These are phyloP conservation scores for Rubroboletus pulcherrimus DNA, from an alignment of 768 basidiomycete species.

Conservation along the genomic window DNA sequence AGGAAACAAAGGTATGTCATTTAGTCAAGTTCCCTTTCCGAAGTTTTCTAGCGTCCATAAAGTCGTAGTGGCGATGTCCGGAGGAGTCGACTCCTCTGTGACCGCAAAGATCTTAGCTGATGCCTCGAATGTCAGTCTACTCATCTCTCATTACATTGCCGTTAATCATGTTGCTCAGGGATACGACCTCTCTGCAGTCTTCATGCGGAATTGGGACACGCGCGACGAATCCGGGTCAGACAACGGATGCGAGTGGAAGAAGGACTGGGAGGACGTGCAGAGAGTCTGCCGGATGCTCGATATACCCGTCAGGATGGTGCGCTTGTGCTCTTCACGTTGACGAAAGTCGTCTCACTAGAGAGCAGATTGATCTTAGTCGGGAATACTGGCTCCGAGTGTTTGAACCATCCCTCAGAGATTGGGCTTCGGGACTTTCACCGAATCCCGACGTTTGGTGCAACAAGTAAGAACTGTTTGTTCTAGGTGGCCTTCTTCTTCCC, in stretches of 20 bases:
- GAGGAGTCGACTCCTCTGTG: slow-evolving; percentile 93
- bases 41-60: background rate
- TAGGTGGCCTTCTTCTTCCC: background rate
- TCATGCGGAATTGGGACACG: slow-evolving; percentile 96
- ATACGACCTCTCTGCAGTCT: slow-evolving; percentile 81
- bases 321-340: background rate
- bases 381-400: slow-evolving; percentile 94
- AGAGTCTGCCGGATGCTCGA: slow-evolving; percentile 69
- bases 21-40: background rate
- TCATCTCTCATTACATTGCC: background rate
- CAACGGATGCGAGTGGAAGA: slow-evolving; percentile 93
- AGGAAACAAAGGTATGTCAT: slow-evolving; percentile 27
- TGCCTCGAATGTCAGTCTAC: slow-evolving; percentile 40
- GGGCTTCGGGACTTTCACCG: slow-evolving; percentile 79
- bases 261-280: slow-evolving; percentile 90
- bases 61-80: slow-evolving; percentile 94
- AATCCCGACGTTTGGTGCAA: slow-evolving; percentile 96
- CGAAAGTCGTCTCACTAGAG: slow-evolving; percentile 1
- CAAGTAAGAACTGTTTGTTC: slow-evolving; percentile 39
- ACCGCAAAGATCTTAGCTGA: slow-evolving; percentile 72
- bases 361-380: slow-evolving; percentile 77
- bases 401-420: slow-evolving; percentile 73
- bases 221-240: slow-evolving; percentile 76
- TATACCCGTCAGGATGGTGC: slow-evolving; percentile 71
- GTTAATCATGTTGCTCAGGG: slow-evolving; percentile 42